Evolutionary conservation across 2,329 filamentous ascomycete genomes (phyloP).

Genomic region (Biscogniauxia marginata): DNA sequence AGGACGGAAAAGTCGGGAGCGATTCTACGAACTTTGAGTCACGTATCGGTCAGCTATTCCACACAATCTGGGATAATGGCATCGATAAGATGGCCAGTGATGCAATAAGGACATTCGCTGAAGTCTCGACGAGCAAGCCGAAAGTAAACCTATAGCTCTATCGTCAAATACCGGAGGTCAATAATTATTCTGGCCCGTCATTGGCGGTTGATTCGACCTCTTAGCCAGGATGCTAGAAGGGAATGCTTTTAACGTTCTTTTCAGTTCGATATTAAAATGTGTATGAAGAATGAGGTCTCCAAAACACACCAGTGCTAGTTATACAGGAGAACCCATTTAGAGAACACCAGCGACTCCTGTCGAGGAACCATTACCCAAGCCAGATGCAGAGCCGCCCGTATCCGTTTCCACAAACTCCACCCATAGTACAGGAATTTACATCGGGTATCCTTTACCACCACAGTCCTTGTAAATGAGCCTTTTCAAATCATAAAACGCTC

Average conservation of each 20-base stretch:
- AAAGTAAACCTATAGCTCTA: constrained; percentile 1
- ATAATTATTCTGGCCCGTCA: neutral
- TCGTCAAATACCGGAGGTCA: too few species aligned
- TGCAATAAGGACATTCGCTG: constrained; percentile 13
- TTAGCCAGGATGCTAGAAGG: too few species aligned
- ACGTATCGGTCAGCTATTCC: constrained; percentile 20
- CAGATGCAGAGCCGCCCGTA: neutral
- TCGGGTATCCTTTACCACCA: neutral
- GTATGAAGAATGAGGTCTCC: too few species aligned
- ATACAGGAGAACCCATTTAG: neutral
- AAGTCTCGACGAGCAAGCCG: neutral
- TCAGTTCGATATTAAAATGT: neutral
- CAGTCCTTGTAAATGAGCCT: neutral
- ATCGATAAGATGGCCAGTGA: constrained; percentile 27
- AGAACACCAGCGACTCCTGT: neutral
- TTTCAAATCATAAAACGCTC: neutral
- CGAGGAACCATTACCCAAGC: neutral
- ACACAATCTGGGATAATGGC: constrained; percentile 33
- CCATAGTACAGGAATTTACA: neutral
- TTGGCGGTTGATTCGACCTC: neutral
- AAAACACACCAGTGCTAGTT: neutral
- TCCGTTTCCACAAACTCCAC: neutral
- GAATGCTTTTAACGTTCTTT: too few species aligned
- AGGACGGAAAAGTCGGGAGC: constrained; percentile 17
- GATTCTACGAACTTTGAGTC: constrained; percentile 23